Evolutionary conservation across 2,329 filamentous ascomycete genomes (phyloP).

Genomic region (Beauveria australis): DNA sequence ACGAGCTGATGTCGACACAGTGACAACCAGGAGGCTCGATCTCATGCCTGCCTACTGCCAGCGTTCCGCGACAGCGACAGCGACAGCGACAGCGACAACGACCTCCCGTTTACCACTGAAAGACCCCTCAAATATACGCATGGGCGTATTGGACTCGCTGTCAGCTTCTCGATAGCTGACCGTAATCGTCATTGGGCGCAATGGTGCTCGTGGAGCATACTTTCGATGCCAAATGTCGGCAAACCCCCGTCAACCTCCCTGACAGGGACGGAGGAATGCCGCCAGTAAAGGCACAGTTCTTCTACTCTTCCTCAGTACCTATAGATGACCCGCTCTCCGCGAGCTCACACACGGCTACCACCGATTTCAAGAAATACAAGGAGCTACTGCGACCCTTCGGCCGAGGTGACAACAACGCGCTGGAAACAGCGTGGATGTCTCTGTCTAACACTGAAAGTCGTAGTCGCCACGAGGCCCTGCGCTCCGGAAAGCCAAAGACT

Average conservation of each 20-base stretch:
- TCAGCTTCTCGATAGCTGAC: slow-evolving; percentile 5
- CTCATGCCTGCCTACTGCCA: too few relatives aligned
- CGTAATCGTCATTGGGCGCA: not conserved
- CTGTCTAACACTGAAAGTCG: slow-evolving; percentile 44
- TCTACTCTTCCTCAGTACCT: slow-evolving; percentile 73
- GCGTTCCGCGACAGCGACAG: not conserved
- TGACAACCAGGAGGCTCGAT: not conserved
- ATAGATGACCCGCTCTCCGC: slow-evolving; percentile 85
- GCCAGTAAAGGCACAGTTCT: slow-evolving; percentile 64
- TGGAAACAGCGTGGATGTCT: slow-evolving; percentile 70
- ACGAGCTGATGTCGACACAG: not conserved
- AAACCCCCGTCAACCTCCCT: slow-evolving; percentile 37
- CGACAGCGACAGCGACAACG: not conserved
- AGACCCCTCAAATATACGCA: not conserved
- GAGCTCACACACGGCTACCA: slow-evolving; percentile 39
- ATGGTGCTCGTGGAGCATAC: slow-evolving; percentile 37
- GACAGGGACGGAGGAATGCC: slow-evolving; percentile 42
- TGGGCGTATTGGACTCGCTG: not conserved
- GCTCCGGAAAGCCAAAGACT: slow-evolving; percentile 8
- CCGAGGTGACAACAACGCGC: slow-evolving; percentile 64
- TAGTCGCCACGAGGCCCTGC: slow-evolving; percentile 35
- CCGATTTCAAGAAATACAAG: slow-evolving; percentile 44
- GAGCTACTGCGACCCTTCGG: slow-evolving; percentile 70
- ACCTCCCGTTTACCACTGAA: not conserved
- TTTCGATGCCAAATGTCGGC: slow-evolving; percentile 50